These are phyloP conservation scores for Ulvella scutata DNA, from an alignment of 139 green algal species.

Conservation along the genomic window DNA sequence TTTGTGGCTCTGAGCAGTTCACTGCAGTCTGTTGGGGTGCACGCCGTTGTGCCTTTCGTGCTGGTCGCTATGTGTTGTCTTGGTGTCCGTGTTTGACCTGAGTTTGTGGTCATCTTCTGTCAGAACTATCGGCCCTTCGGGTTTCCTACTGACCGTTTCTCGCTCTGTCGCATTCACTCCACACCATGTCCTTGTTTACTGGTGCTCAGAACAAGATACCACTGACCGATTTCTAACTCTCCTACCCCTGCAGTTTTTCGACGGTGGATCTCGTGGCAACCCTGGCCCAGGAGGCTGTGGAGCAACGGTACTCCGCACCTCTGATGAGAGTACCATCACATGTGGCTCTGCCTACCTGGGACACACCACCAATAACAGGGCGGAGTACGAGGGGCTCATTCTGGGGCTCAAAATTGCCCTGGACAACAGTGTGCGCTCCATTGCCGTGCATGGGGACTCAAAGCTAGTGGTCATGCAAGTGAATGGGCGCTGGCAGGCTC, in stretches of 20 bases:
- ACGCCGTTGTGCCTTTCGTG: too few relatives aligned
- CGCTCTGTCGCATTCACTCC: background rate
- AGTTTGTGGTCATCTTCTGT: background rate
- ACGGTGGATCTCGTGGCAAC: constrained; percentile 13
- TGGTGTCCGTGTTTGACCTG: too few relatives aligned
- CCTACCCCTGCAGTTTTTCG: background rate
- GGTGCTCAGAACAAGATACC: background rate
- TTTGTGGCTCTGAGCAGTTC: too few relatives aligned
- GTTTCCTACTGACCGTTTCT: background rate
- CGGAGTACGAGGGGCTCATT: constrained; percentile 15
- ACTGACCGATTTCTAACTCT: background rate
- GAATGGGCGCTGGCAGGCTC: background rate
- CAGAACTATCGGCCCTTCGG: background rate
- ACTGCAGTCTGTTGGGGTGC: too few relatives aligned
- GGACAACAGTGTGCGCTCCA: background rate
- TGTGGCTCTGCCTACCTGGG: constrained; percentile 5
- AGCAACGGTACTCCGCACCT: background rate
- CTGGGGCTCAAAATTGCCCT: constrained; percentile 6
- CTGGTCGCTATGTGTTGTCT: too few relatives aligned
- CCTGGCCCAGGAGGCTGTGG: constrained; percentile 11
- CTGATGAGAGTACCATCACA: background rate
- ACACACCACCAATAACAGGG: constrained; percentile 15
- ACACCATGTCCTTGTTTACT: background rate
- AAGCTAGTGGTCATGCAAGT: constrained; percentile 13
- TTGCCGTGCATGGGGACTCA: constrained; percentile 7